Evolutionary conservation across 176 grass and related monocot species (phyloP).

Genomic region (Juncus effusus): DNA sequence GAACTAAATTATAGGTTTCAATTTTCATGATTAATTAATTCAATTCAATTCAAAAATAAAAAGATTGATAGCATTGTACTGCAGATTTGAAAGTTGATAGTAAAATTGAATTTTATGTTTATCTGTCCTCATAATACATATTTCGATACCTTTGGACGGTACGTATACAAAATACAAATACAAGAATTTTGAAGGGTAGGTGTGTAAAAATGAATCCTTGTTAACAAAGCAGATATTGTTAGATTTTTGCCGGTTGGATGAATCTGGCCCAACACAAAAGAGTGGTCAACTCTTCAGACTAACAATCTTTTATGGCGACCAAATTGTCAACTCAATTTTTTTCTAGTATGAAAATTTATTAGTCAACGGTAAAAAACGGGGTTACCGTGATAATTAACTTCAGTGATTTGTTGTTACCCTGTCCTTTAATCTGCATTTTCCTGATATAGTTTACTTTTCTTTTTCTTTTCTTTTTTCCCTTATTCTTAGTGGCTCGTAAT

Average conservation of each 20-base stretch:
- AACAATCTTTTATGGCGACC: conserved; percentile 7
- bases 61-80: too few relatives aligned
- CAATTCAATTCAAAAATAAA: too few relatives aligned
- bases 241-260: background rate
- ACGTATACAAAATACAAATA: background rate
- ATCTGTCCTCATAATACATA: too few relatives aligned
- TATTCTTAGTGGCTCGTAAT: too few relatives aligned
- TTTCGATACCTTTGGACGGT: too few relatives aligned
- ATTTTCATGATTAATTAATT: too few relatives aligned
- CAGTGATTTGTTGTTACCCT: conserved; percentile 7
- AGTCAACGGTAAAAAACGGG: conserved; percentile 4
- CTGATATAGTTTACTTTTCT: too few relatives aligned
- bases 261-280: conserved; percentile 2
- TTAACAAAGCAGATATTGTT: conserved; percentile 1
- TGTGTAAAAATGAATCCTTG: conserved; percentile 1
- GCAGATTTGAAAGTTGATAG: too few relatives aligned
- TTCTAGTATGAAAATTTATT: background rate
- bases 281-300: conserved; percentile 22
- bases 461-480: too few relatives aligned
- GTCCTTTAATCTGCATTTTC: background rate
- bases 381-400: background rate
- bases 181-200: background rate
- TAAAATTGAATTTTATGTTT: too few relatives aligned
- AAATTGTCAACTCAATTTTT: conserved; percentile 22
- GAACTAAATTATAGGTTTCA: too few relatives aligned